Percentiles rank a stretch among this genome's conserved stretches.
Evolutionary conservation across 805 yeast species (phyloP).

Genomic region (Blastobotrys americana): DNA sequence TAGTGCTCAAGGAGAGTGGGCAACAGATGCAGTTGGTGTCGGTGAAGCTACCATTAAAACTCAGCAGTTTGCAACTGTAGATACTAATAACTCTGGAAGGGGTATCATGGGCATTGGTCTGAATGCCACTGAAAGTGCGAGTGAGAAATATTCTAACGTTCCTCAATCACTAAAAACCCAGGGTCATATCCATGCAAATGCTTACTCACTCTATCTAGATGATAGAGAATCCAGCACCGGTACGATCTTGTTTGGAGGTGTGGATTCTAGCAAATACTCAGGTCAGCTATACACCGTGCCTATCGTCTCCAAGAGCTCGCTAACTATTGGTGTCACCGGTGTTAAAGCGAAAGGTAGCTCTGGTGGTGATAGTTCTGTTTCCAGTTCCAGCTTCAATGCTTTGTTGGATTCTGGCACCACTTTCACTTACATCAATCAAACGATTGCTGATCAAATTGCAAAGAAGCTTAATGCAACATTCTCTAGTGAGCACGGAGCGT

Average conservation of each 20-base stretch:
- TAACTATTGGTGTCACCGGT: conserved; percentile 16
- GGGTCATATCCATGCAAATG: conserved; percentile 34
- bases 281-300: conserved; percentile 28
- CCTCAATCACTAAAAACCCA: conserved; percentile 45
- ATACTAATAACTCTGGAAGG: conserved; percentile 21
- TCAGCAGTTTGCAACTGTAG: conserved; percentile 65
- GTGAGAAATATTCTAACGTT: conserved; percentile 43
- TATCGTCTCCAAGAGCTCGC: conserved; percentile 29
- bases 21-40: conserved; percentile 49
- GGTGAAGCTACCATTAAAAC: conserved; percentile 43
- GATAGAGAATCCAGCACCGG: conserved; percentile 20
- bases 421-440: conserved; percentile 38
- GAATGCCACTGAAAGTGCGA: conserved; percentile 11
- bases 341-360: conserved; percentile 28
- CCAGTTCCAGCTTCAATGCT: not conserved
- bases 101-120: conserved; percentile 27
- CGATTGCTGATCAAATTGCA: conserved; percentile 3
- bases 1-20: conserved; percentile 46
- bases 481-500: not conserved
- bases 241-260: conserved; percentile 13
- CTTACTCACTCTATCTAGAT: conserved; percentile 40
- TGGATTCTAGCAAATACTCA: conserved; percentile 14
- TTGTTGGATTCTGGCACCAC: conserved; percentile 50
- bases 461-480: conserved; percentile 2
- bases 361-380: conserved; percentile 1